Percentiles rank a stretch among this genome's conserved stretches.
Conservation (phyloP, 2,329 filamentous ascomycete genomes). For the Colletotrichum plurivorum region DNA sequence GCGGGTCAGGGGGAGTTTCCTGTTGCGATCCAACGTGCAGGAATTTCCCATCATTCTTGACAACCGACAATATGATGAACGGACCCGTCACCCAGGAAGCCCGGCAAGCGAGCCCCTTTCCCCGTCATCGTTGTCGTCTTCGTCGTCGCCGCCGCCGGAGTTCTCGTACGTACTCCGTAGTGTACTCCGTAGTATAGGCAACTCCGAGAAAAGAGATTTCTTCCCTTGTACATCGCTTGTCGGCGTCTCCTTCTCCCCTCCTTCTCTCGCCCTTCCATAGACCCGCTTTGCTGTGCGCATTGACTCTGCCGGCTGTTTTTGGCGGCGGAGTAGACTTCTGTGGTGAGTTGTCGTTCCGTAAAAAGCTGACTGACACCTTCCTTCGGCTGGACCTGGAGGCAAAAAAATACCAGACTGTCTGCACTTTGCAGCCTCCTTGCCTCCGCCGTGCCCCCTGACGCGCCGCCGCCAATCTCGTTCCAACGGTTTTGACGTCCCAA, state of each 20-base stretch:
- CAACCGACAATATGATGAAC: not conserved
- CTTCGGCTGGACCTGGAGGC: not conserved
- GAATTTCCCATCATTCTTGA: not conserved
- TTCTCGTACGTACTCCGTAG: not conserved
- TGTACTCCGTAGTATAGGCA: not conserved
- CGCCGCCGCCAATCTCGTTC: constrained; percentile 20
- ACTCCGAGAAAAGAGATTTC: constrained; percentile 14
- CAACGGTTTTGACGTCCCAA: constrained; percentile 25
- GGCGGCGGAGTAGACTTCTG: constrained; percentile 5
- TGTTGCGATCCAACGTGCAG: constrained; percentile 25
- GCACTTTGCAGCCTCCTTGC: too few species aligned
- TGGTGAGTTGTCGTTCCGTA: constrained; percentile 15
- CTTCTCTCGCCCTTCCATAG: not conserved
- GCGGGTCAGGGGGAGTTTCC: constrained; percentile 16
- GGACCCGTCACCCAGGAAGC: not conserved
- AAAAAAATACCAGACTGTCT: not conserved
- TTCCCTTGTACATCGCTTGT: not conserved
- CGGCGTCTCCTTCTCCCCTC: too few species aligned
- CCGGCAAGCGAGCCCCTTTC: not conserved
- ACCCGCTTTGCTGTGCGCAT: constrained; percentile 19
- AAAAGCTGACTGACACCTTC: not conserved
- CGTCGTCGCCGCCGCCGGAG: not conserved
- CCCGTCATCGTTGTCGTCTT: not conserved
- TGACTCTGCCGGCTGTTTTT: constrained; percentile 18
- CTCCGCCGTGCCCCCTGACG: constrained; percentile 4